Base-by-base conservation (phyloP, 345 rosid species). In the Eucalyptus cloeziana region DNA sequence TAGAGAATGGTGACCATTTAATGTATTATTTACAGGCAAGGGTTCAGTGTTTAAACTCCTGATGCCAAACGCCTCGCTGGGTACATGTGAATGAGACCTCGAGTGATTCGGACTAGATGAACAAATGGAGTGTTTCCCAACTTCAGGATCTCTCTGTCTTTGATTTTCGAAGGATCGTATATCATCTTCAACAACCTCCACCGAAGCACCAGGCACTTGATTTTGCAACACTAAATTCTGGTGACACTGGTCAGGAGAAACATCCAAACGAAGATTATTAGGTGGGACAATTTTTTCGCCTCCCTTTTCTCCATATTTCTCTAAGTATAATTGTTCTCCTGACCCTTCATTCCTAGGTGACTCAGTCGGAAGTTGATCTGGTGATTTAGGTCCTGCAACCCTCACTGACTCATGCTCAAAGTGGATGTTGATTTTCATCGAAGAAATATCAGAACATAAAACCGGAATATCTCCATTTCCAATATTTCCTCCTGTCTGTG, bases 101-200 rank as follows among this genome's bases (percentile, higher is more conserved):
- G 88, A 92, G 90, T 67, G 89, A 79, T 87, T 87, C 43, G 91
- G 89, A 89, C 87, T 86, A 24, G 92, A 88, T 45, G 64, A 56
- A 89, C 56, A 89, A 49, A 52, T 64, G 19, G 91, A 76, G 76
- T 64, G 92, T 67, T 76, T 88, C 31, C 89, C 90, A 87, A 91
- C 90, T 87, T 90, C 94, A 25, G 92, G 94, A 89, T 94, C 95
- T 69, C 88, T 92, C 15, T 86, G 89, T 89, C 94, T 91, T 81
- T 92, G 95, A 87, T 85, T 90, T 87, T 90, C 93, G 80, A 91
- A 92, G 43, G 93, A 87, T 86, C 86, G 54, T 87, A 94, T 62
- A 87, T 94, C 94, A 45, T 92, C 93, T 89, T 94, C 94, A 49
- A 22, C 85, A 40, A 92, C 91, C 79, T 89, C 92, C 56, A 89